Conservation (phyloP, 257 asterid genomes). For the Cordia subcordata region DNA sequence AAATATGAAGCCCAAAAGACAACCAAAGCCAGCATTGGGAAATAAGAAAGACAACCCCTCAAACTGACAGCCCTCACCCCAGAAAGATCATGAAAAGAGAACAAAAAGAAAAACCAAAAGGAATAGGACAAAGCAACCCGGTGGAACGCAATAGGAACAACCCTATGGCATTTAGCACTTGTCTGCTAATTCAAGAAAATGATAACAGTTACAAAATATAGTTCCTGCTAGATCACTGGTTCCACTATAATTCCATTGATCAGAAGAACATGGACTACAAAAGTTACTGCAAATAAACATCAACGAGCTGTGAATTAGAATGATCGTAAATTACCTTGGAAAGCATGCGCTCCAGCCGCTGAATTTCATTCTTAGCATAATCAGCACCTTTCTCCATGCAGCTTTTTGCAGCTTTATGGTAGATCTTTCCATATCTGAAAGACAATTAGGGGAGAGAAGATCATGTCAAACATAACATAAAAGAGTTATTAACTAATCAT, state of each 20-base stretch:
- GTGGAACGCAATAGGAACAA: not conserved
- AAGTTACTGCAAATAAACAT: not conserved
- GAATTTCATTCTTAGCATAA: conserved; percentile 76
- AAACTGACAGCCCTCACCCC: not conserved
- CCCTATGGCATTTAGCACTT: not conserved
- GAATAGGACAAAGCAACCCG: too few species aligned
- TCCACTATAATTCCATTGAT: too few species aligned
- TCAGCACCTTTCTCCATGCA: conserved; percentile 77
- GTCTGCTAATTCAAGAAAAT: not conserved
- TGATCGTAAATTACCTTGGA: conserved; percentile 54
- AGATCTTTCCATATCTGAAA: conserved; percentile 71
- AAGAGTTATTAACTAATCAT: too few species aligned
- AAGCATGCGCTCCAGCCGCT: conserved; percentile 75
- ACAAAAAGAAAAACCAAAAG: too few species aligned
- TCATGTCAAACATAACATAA: not conserved
- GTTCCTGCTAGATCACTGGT: too few species aligned
- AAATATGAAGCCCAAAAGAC: too few species aligned
- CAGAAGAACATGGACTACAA: too few species aligned
- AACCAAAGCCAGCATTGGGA: too few species aligned
- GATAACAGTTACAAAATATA: too few species aligned
- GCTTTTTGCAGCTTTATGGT: conserved; percentile 81
- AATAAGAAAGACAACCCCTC: too few species aligned
- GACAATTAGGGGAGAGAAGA: conserved; percentile 6
- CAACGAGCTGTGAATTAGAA: not conserved
- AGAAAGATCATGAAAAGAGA: too few species aligned